phyloP scores from a whole-genome alignment of 148 eudicot genomes.

The Rhododendron mucronatum region DNA sequence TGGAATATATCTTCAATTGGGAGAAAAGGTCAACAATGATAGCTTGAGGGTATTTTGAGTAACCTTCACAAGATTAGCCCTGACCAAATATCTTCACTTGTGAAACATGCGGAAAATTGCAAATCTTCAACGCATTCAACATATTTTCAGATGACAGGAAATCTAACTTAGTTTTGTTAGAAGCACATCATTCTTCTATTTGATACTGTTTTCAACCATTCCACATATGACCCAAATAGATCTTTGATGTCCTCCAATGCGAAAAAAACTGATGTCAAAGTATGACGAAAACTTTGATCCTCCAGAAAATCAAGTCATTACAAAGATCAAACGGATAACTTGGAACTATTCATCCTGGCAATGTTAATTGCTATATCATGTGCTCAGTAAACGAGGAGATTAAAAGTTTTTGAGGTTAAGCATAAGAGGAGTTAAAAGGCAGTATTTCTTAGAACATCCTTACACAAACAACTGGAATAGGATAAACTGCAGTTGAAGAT shows the following conservation, averaged over 20 bases:
- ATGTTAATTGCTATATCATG: background rate
- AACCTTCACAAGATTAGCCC: background rate
- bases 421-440: background rate
- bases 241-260: background rate
- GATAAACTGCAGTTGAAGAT: background rate
- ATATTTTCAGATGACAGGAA: background rate
- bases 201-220: background rate
- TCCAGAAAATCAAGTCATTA: background rate
- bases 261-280: background rate
- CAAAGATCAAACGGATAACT: background rate
- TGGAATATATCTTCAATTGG: background rate
- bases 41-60: background rate
- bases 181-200: background rate
- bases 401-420: background rate
- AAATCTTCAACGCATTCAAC: background rate
- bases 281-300: background rate
- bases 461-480: background rate
- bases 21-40: background rate
- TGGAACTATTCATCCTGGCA: background rate
- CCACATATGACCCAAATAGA: background rate
- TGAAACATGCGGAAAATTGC: background rate
- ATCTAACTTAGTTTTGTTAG: background rate
- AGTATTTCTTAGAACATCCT: background rate
- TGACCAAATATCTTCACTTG: background rate
- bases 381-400: background rate